Evolutionary conservation across 169 alveolate genomes (phyloP), one percentile per base, ranked within the genome.

Genomic region (Theileria annulata): DNA sequence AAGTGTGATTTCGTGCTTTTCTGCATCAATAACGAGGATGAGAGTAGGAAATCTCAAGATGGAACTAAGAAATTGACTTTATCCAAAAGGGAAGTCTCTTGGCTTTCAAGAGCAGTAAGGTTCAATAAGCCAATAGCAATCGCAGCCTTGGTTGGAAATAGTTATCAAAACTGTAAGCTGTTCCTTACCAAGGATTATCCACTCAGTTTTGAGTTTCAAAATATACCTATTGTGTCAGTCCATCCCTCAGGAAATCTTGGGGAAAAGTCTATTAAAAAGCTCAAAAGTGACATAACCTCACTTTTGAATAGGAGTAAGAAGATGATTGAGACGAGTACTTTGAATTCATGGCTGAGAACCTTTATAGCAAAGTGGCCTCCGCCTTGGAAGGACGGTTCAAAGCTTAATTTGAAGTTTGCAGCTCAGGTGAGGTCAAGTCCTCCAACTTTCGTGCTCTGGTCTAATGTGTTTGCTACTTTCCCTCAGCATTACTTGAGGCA

Each of bases 351-450:
- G 90, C 48, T 83, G 63, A 59, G 86, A 15, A 33, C 80, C 17
- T 83, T 83, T 56, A 25, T 73, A 35, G 81, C 73, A 28, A 74
- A 62, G 77, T 83, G 90, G 90, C 95, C 95, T 25, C 94, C 95
- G 13, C 95, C 95, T 12, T 92, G 95, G 95, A 63, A 87, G n/a
- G 85, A 87, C n/a, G 95, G 95, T 31, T 70, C 92, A 35, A 87
- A 87, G 71, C 80, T 86, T 28, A 86, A 92, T 21, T 81, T 87
- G 42, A 92, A 92, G 86, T 92, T 86, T 64, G 81, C 90, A 27
- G 85, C 89, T 15, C 92, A 86, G 51, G 83, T 74, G 27, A 49
- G 85, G 27, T 27, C 82, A n/a, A 77, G 76, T 25, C 95, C 95
- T 9, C 95, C 95, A 17, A 92, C 95, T 12, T 92, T 92, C 59